Percentiles rank a stretch among this genome's conserved stretches.
Conservation (phyloP, 192 early-diverging fungal species). For the Backusella macrospora region DNA sequence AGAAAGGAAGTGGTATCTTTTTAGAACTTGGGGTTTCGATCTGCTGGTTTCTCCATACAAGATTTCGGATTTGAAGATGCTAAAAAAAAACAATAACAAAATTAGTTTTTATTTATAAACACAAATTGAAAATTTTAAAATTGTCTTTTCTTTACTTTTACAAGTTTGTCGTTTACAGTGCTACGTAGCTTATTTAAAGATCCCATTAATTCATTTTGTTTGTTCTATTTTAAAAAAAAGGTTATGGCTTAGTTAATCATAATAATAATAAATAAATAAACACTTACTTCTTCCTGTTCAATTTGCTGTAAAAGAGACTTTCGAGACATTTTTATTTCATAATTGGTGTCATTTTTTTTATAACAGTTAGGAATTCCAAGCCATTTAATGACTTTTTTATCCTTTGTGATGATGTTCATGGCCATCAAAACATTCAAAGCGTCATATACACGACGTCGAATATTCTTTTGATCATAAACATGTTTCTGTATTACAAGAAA, state of each 20-base stretch:
- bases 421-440: conserved; percentile 72
- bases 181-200: neutral
- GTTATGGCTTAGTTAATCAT: neutral
- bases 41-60: conserved; percentile 19
- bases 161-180: conserved; percentile 7
- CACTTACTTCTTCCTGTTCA: conserved; percentile 26
- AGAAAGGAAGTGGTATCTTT: conserved; percentile 17
- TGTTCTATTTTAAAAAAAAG: neutral
- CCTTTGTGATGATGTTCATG: conserved; percentile 65
- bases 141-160: conserved; percentile 11
- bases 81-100: neutral
- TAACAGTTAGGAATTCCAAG: conserved; percentile 52
- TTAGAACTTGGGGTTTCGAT: neutral
- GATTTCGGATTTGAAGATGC: conserved; percentile 22
- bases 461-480: conserved; percentile 61
- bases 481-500: conserved; percentile 17
- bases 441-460: conserved; percentile 71
- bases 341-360: neutral
- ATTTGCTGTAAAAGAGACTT: conserved; percentile 21
- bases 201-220: conserved; percentile 7
- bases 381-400: conserved; percentile 68
- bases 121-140: too few species aligned
- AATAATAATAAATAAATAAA: neutral
- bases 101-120: conserved; percentile 1
- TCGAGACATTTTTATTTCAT: neutral